Conservation (phyloP, 345 rosid genomes). For the Eucalyptus erythrocorys region DNA sequence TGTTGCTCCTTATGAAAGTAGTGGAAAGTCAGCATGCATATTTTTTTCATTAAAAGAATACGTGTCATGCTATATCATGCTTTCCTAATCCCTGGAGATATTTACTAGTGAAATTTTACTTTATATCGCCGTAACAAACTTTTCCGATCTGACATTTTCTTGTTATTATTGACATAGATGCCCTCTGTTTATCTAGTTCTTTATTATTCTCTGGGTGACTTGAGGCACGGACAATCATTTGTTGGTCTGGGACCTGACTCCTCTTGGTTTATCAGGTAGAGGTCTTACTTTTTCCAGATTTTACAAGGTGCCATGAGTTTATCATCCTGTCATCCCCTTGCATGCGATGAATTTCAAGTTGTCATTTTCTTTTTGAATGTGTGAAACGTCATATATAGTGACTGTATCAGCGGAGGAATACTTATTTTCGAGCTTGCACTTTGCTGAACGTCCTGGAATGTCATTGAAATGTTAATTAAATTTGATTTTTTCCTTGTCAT, state of each 20-base stretch:
- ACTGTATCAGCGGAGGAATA: neutral
- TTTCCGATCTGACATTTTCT: neutral
- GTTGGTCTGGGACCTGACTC: too few relatives aligned
- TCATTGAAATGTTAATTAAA: neutral
- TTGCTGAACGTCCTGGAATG: neutral
- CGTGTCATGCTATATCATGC: neutral
- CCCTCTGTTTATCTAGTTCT: neutral
- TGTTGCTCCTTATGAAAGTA: neutral
- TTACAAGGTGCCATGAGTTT: neutral
- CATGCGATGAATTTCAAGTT: neutral
- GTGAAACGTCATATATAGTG: neutral
- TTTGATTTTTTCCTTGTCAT: neutral
- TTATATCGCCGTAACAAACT: neutral
- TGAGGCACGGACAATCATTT: conserved; percentile 98
- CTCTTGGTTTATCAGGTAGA: too few relatives aligned
- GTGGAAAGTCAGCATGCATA: neutral
- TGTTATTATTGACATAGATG: neutral
- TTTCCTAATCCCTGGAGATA: neutral
- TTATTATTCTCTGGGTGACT: too few relatives aligned
- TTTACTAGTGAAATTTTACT: neutral
- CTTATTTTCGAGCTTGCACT: neutral
- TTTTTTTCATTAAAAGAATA: neutral
- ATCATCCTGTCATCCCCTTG: neutral
- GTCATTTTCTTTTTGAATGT: neutral
- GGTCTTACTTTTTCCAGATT: too few relatives aligned